These are phyloP conservation scores for Euclidium syriacum DNA, from an alignment of 345 rosid species.

Conservation along the genomic window DNA sequence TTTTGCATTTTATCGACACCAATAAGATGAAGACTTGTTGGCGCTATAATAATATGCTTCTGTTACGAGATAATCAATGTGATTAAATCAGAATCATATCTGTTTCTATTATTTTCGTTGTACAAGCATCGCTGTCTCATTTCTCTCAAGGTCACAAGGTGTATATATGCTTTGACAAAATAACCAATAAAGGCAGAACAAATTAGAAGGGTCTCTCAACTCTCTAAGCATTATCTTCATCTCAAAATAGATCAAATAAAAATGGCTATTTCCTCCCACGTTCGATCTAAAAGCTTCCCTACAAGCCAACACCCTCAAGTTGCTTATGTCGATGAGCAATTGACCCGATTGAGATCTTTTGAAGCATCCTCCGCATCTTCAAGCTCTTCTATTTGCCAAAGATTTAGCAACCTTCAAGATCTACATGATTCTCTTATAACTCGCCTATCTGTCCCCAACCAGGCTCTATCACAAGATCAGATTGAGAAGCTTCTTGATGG, in stretches of 20 bases:
- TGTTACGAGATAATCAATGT: neutral
- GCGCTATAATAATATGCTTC: neutral
- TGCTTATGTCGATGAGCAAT: slow-evolving; percentile 21
- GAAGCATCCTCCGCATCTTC: slow-evolving; percentile 24
- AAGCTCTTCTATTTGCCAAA: neutral
- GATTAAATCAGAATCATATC: slow-evolving; percentile 2
- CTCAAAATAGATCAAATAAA: neutral
- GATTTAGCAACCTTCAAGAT: slow-evolving; percentile 19
- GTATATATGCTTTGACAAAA: neutral
- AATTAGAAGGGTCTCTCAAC: neutral
- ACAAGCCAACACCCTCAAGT: slow-evolving; percentile 28
- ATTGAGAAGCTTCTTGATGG: slow-evolving; percentile 26
- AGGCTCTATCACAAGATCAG: slow-evolving; percentile 19
- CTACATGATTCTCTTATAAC: slow-evolving; percentile 25
- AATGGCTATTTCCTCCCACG: slow-evolving; percentile 32
- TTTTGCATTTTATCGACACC: no score
- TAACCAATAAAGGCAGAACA: neutral
- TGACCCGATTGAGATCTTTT: slow-evolving; percentile 24
- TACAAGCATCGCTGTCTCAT: neutral
- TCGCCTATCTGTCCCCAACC: slow-evolving; percentile 18
- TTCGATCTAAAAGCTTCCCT: slow-evolving; percentile 41
- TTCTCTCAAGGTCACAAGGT: neutral
- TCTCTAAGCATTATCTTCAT: neutral
- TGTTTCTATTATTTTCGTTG: neutral
- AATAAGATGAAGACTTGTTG: no score